Conservation (phyloP, 164 flowering plant species). For the Tetrastigma voinierianum region DNA sequence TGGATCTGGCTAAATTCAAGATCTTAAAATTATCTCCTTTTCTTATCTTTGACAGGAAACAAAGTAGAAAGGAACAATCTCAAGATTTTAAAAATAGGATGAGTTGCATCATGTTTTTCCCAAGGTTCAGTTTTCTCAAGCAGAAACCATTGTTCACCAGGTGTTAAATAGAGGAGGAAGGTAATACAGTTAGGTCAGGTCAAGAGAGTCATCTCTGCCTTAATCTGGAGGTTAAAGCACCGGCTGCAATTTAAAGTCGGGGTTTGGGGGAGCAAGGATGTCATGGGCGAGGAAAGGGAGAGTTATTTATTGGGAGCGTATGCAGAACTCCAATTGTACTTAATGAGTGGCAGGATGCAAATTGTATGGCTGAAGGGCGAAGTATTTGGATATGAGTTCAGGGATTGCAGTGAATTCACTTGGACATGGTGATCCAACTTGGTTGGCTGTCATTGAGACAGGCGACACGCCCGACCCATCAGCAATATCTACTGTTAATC, state of each 20-base stretch:
- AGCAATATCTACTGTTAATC: constrained; percentile 68
- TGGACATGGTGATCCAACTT: constrained; percentile 84
- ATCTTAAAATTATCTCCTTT: neutral
- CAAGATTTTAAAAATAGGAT: neutral
- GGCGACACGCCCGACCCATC: constrained; percentile 64
- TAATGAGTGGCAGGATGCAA: constrained; percentile 80
- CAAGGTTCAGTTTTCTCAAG: constrained; percentile 11
- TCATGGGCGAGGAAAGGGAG: constrained; percentile 63
- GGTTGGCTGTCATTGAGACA: constrained; percentile 73
- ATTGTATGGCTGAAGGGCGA: constrained; percentile 72
- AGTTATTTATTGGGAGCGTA: constrained; percentile 73
- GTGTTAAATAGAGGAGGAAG: constrained; percentile 5
- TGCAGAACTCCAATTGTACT: constrained; percentile 66
- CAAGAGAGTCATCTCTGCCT: constrained; percentile 15
- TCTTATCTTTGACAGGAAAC: neutral
- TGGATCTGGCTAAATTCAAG: no score
- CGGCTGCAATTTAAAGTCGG: constrained; percentile 9
- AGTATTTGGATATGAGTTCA: constrained; percentile 77
- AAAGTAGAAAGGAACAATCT: neutral
- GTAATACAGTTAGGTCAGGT: constrained; percentile 1
- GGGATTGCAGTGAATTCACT: constrained; percentile 94
- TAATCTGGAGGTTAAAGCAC: constrained; percentile 27
- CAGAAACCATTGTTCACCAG: constrained; percentile 1
- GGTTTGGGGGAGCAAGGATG: constrained; percentile 32
- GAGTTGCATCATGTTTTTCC: constrained; percentile 6